Evolutionary conservation across 441 rosid species (phyloP).

Genomic region (Omphalea diandra): DNA sequence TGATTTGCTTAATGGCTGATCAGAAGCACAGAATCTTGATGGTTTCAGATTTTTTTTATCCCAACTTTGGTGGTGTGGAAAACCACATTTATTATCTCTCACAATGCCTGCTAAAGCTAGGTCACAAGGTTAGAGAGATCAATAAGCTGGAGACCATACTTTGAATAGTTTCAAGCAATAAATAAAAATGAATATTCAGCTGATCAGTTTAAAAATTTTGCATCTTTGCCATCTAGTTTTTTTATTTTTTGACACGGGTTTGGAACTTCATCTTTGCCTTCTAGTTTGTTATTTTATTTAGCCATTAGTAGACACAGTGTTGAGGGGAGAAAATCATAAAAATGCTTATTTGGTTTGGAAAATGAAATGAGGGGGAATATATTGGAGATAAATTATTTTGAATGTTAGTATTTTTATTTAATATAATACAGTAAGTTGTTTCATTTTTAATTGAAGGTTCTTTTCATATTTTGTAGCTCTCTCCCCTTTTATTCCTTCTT

Average conservation of each 20-base stretch:
- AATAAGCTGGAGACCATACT: no score
- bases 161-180: no score
- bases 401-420: neutral
- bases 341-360: neutral
- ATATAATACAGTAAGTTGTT: neutral
- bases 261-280: no score
- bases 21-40: slow-evolving; percentile 70
- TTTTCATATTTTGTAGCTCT: neutral
- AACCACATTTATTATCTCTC: slow-evolving; percentile 89
- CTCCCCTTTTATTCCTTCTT: neutral
- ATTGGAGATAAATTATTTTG: neutral
- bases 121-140: slow-evolving; percentile 69
- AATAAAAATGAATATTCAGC: no score
- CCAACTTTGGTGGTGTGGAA: slow-evolving; percentile 99
- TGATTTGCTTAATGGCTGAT: slow-evolving; percentile 39
- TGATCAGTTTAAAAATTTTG: neutral
- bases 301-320: neutral
- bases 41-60: slow-evolving; percentile 98
- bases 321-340: neutral
- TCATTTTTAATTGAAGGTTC: neutral
- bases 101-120: slow-evolving; percentile 84
- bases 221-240: neutral
- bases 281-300: no score
- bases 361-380: neutral
- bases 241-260: no score